phyloP scores from a whole-genome alignment of 306 rosid genomes.

The Ammopiptanthus mongolicus region DNA sequence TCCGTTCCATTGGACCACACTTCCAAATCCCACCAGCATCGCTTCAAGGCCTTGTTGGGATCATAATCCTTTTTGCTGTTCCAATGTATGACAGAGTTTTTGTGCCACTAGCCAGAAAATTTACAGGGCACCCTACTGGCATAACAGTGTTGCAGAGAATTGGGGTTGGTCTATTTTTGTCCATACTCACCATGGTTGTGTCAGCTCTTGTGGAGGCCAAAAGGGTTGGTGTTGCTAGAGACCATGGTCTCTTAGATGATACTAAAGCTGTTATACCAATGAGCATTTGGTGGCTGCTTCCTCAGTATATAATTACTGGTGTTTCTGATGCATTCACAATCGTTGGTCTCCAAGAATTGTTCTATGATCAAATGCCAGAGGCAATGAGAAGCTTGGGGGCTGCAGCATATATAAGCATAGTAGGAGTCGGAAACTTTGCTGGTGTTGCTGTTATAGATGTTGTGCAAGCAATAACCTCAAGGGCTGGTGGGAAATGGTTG shows the following conservation, averaged over 20 bases:
- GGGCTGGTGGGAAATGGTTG: conserved; percentile 44
- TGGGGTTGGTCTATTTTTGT: conserved; percentile 55
- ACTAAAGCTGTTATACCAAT: conserved; percentile 52
- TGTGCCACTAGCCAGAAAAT: conserved; percentile 36
- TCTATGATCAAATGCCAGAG: conserved; percentile 69
- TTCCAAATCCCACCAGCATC: conserved; percentile 64
- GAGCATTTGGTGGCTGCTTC: conserved; percentile 72
- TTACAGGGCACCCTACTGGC: conserved; percentile 47
- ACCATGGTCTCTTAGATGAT: conserved; percentile 35
- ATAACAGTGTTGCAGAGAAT: conserved; percentile 66
- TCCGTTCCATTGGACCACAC: conserved; percentile 47
- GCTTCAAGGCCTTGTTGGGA: conserved; percentile 51
- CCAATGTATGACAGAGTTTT: conserved; percentile 55
- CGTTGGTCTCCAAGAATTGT: conserved; percentile 60
- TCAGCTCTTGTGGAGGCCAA: conserved; percentile 52
- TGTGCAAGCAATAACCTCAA: conserved; percentile 31
- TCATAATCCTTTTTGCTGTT: conserved; percentile 37
- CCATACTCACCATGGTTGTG: conserved; percentile 55
- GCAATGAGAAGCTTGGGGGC: conserved; percentile 67
- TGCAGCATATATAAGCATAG: conserved; percentile 53
- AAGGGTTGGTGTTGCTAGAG: conserved; percentile 44
- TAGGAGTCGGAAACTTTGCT: conserved; percentile 56
- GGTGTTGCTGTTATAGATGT: conserved; percentile 36
- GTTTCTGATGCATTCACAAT: conserved; percentile 47
- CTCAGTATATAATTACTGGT: conserved; percentile 56